Conservation (phyloP, 108 stramenopile species). For the Skeletonema tropicum region DNA sequence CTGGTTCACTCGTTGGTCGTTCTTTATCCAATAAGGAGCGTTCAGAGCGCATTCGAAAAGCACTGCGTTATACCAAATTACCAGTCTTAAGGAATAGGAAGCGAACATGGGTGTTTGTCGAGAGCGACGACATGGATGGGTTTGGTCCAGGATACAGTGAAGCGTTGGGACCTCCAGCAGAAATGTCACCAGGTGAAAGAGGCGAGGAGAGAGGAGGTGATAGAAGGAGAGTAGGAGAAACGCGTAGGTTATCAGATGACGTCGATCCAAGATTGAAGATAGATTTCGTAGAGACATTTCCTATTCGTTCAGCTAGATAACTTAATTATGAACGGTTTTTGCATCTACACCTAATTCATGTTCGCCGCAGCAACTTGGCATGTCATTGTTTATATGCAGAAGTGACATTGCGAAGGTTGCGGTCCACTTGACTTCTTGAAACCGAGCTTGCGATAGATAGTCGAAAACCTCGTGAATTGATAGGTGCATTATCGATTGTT, state of each 20-base stretch:
- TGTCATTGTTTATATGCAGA: constrained; percentile 40
- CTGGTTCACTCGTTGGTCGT: constrained; percentile 5
- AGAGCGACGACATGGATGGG: constrained; percentile 69
- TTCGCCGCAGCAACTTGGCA: constrained; percentile 24
- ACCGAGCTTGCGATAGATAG: constrained; percentile 48
- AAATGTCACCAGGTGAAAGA: constrained; percentile 63
- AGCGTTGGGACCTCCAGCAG: constrained; percentile 75
- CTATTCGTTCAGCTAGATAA: constrained; percentile 26
- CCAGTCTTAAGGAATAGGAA: constrained; percentile 82
- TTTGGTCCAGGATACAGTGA: constrained; percentile 77
- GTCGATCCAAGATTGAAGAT: constrained; percentile 73
- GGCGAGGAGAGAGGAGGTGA: constrained; percentile 11
- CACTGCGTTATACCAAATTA: constrained; percentile 72
- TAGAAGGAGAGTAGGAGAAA: constrained; percentile 11
- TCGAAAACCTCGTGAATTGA: constrained; percentile 31
- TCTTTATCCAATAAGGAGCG: constrained; percentile 70
- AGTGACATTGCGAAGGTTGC: constrained; percentile 63
- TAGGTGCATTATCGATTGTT: constrained; percentile 47
- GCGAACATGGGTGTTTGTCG: constrained; percentile 75
- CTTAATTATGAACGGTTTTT: neutral
- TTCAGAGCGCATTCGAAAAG: constrained; percentile 72
- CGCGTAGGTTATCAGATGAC: constrained; percentile 44
- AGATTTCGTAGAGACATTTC: constrained; percentile 66
- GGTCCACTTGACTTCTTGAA: constrained; percentile 76
- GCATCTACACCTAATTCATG: neutral